A percentile compares a stretch with the other conserved stretches of the same genome.
These are phyloP conservation scores for Begonia fuchsioides DNA, from an alignment of 306 rosid species.

Conservation along the genomic window DNA sequence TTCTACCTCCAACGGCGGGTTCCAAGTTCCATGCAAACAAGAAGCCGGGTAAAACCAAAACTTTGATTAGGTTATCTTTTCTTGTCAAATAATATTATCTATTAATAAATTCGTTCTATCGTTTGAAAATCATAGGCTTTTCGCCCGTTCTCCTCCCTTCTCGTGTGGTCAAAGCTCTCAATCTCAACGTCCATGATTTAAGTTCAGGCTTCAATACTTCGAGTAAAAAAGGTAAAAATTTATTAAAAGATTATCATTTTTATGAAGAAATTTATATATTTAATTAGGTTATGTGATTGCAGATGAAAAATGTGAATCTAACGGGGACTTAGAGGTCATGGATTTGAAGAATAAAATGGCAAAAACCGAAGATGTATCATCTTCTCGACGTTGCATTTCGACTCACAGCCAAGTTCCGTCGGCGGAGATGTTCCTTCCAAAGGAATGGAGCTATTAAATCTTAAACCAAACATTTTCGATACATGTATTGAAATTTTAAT, in stretches of 20 bases:
- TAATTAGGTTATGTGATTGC: background rate
- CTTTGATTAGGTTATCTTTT: background rate
- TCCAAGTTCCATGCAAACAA: conserved; percentile 23
- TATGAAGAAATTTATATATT: background rate
- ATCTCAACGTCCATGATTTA: conserved; percentile 49
- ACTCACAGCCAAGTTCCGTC: conserved; percentile 27
- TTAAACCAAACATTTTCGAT: no score
- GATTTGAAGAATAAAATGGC: conserved; percentile 14
- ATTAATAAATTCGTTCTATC: background rate
- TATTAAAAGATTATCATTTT: background rate
- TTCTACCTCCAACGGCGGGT: conserved; percentile 53
- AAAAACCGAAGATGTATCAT: conserved; percentile 12
- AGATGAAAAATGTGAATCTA: conserved; percentile 8
- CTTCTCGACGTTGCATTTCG: conserved; percentile 23
- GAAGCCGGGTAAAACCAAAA: conserved; percentile 40
- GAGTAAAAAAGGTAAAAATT: no score
- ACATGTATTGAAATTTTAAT: no score
- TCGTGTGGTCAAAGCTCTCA: conserved; percentile 63
- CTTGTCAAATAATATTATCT: no score
- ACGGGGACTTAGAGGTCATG: conserved; percentile 6
- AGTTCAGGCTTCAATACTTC: conserved; percentile 10
- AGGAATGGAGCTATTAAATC: conserved; percentile 63
- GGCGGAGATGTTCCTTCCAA: conserved; percentile 51
- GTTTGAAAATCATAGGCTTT: conserved; percentile 21
- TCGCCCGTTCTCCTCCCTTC: conserved; percentile 61